Evolutionary conservation across 2,329 filamentous ascomycete species (phyloP).

Genomic region (Colletotrichum camelliae): DNA sequence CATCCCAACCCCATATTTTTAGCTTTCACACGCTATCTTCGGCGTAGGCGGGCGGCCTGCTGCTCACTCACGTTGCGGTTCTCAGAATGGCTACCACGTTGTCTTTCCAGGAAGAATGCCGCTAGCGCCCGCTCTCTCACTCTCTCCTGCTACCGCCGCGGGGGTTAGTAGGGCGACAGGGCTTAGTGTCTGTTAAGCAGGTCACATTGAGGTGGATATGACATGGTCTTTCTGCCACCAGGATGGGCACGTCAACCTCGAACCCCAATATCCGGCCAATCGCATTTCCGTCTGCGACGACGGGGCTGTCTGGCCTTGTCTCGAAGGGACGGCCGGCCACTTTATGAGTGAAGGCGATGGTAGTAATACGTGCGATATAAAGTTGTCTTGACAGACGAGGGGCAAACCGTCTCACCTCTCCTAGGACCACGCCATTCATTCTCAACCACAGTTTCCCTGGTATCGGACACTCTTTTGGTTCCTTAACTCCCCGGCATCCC

Average conservation of each 20-base stretch:
- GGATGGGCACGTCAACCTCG: not conserved
- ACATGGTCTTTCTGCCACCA: not conserved
- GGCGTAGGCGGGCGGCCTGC: not conserved
- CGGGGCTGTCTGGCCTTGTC: not conserved
- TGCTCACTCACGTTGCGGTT: not conserved
- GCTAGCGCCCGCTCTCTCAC: not conserved
- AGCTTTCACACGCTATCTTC: not conserved
- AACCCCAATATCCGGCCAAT: not conserved
- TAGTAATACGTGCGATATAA: not conserved
- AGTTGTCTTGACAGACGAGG: not conserved
- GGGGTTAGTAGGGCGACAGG: not conserved
- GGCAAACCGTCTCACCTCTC: not conserved
- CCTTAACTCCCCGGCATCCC: not conserved
- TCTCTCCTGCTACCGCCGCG: not conserved
- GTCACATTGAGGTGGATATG: conserved; percentile 5
- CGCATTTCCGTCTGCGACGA: not conserved
- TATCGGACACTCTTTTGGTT: not conserved
- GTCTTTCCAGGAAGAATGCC: not conserved
- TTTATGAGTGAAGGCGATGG: not conserved
- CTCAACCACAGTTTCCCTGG: not conserved
- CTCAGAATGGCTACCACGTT: not conserved
- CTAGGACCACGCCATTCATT: not conserved
- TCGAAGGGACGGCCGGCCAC: not conserved
- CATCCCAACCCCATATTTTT: not conserved
- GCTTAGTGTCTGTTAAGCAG: not conserved